Base-by-base conservation (phyloP, 345 rosid genomes). In the Sisymbrium altissimum region DNA sequence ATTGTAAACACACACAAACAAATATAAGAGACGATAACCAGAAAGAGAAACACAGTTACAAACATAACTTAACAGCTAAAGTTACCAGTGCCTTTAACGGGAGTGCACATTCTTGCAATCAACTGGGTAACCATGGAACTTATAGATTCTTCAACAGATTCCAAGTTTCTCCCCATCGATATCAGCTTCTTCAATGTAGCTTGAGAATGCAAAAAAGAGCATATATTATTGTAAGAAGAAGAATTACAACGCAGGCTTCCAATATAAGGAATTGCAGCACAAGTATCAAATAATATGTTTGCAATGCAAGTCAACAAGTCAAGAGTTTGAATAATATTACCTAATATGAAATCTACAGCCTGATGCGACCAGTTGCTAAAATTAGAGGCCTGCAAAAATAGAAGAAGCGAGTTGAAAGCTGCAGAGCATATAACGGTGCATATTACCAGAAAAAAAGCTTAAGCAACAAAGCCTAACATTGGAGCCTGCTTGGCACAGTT, bases 281-380 rank as follows among this genome's bases (percentile, higher is more conserved):
- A 68, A 3, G 48, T 19, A 7, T 55, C 46, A 35, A 21, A 53
- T 27, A 12, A 53, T 29, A 3, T 14, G 21, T 27, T 27, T 63
- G 39, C 30, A n/a, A n/a, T n/a, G n/a, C n/a, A n/a, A n/a, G n/a
- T n/a, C n/a, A n/a, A n/a, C n/a, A 56, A 36, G 33, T 74, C 5
- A 27, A 1, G 58, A 53, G 5, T 23, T 3, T 40, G 12, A 35
- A 19, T 36, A 55, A 61, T 36, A 45, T 32, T 82, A 92, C 99
- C 98, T 81, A 88, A 67, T 72, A 90, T 87, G 84, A 88, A 88
- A 56, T 92, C 97, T 57, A 87, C 91, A 62, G 99, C 96, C 79
- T 95, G 99, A 80, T 92, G 99, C 15, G 92, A 88, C 97, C 97
- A 95, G 56, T 81, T 90, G 25, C 86, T 72, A 75, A 90, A 90